Conservation (phyloP, 2,329 filamentous ascomycete species). For the Pezicula neosporulosa region DNA sequence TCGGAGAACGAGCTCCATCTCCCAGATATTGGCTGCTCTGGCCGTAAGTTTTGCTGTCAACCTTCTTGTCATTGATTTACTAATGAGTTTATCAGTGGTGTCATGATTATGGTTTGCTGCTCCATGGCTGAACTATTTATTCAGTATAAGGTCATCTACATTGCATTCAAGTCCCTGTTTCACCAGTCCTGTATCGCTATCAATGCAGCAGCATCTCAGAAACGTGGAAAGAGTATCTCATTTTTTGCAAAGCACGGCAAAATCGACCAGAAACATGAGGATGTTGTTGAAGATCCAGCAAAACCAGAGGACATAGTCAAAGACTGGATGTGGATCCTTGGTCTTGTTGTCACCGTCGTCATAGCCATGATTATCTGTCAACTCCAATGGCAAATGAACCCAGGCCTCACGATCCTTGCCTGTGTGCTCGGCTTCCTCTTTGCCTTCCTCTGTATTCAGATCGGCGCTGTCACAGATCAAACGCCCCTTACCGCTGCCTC, state of each 20-base stretch:
- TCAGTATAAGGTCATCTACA: conserved; percentile 40
- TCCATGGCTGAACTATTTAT: conserved; percentile 42
- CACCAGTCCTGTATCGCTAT: conserved; percentile 39
- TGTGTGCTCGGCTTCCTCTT: conserved; percentile 57
- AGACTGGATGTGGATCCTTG: conserved; percentile 48
- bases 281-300: conserved; percentile 48
- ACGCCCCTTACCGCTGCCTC: conserved; percentile 63
- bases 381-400: conserved; percentile 48
- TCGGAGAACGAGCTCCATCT: conserved; percentile 39
- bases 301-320: conserved; percentile 42
- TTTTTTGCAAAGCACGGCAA: conserved; percentile 40
- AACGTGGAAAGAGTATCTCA: conserved; percentile 37
- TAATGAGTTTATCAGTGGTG: neutral
- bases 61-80: neutral
- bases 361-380: conserved; percentile 47
- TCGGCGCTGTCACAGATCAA: conserved; percentile 56
- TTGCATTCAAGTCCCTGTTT: conserved; percentile 45
- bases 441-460: conserved; percentile 58
- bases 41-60: conserved; percentile 26
- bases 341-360: conserved; percentile 45
- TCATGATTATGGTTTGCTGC: conserved; percentile 40
- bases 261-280: conserved; percentile 28
- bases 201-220: conserved; percentile 32
- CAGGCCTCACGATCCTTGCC: conserved; percentile 53
- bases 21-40: conserved; percentile 50